phyloP scores from a whole-genome alignment of 169 alveolate genomes.

The Cardiosporidium cionae region DNA sequence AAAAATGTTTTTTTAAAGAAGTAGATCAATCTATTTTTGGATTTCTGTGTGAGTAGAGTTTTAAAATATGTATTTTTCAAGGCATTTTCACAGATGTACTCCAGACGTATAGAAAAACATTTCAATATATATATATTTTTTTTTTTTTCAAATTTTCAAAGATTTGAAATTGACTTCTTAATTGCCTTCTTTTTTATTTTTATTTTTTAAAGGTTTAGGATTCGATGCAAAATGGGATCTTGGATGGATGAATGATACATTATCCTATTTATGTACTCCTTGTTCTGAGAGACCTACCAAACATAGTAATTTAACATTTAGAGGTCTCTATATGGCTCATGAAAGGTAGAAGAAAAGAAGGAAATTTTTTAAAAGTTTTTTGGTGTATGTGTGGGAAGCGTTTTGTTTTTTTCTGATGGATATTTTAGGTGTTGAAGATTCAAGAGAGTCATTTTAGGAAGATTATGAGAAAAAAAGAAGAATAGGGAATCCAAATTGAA shows the following conservation, averaged over 20 bases:
- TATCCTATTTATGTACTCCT: constrained; percentile 45
- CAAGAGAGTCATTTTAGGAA: too few relatives aligned
- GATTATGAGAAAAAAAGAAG: too few relatives aligned
- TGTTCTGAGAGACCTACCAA: constrained; percentile 31
- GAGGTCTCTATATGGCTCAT: constrained; percentile 58
- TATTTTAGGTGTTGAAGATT: too few relatives aligned
- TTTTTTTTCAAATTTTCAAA: not conserved
- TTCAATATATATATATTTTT: not conserved
- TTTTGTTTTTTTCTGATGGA: too few relatives aligned
- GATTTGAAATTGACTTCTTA: not conserved
- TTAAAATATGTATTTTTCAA: too few relatives aligned
- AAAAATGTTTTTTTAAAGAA: too few relatives aligned
- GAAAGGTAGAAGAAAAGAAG: constrained; percentile 16
- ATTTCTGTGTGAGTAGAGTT: too few relatives aligned
- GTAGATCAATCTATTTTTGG: too few relatives aligned
- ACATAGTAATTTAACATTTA: constrained; percentile 52
- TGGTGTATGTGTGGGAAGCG: not conserved
- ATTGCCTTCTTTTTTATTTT: not conserved
- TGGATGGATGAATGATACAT: constrained; percentile 62
- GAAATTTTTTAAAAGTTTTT: not conserved
- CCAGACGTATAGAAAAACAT: too few relatives aligned
- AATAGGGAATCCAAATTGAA: too few relatives aligned
- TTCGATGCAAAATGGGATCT: constrained; percentile 59
- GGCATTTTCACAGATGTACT: too few relatives aligned
- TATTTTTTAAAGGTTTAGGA: constrained; percentile 37